Base-by-base conservation (phyloP, 805 yeast species). In the Wickerhamiella azyma region DNA sequence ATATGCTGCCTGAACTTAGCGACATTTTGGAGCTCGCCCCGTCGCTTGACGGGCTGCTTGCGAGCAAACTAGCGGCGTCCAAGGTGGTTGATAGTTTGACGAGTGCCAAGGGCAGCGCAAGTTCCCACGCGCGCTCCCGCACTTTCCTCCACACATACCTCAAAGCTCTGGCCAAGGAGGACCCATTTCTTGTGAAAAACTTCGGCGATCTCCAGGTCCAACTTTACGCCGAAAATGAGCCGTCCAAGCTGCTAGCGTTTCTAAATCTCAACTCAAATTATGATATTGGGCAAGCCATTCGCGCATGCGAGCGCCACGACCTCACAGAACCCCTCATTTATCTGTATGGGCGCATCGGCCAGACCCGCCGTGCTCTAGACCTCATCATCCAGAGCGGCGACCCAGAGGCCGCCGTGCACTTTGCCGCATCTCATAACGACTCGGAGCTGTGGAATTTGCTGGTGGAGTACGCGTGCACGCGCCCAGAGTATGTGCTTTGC, bases 301-400 rank as follows among this genome's bases (percentile, higher is more conserved):
- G 64, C 11, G 59, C 80, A 1, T 84, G 94, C 55, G 77, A 77
- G 49, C 48, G 59, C 9, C 65, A 69, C 18, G 69, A 69, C 1
- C 69, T 72, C 36, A 70, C 69, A 36, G 76, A 79, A 36, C 97
- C 89, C 56, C 67, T 86, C 36, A 94, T 92, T 0, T 86, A 76
- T 56, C 62, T 92, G 26, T 70, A 85, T 50, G 94, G 94, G 4
- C 76, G 77, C 54, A 78, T 83, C 21, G 97, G 98, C 1, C 82
- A 83, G 53, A 76, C 79, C 47, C 72, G 71, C 50, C 73, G 76
- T 50, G 97, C 97, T 0, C 64, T 89, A 54, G 72, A 69, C 48
- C 66, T 92, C 37, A 85, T 92, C 13, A 77, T 86, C 35, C 81
- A 83, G 52, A 73, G 83, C 53, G 71, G 79, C 46, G 92, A 89